A percentile compares a stretch with the other conserved stretches of the same genome.
Evolutionary conservation across 1,284 basidiomycete species (phyloP).

Genomic region (Trametes versicolor): DNA sequence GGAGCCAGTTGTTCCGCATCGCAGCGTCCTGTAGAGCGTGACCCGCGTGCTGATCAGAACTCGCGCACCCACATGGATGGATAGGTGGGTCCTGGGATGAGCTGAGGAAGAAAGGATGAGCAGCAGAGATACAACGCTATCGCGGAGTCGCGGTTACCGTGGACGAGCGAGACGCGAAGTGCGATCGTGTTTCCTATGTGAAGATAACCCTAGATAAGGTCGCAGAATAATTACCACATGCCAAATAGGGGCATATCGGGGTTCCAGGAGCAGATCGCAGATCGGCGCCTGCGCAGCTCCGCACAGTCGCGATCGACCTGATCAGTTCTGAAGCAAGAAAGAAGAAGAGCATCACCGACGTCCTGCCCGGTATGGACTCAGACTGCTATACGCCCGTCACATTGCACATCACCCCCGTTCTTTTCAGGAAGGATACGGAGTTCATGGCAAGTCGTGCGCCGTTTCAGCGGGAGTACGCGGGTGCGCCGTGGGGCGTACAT

Average conservation of each 20-base stretch:
- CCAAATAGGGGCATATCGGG: not conserved
- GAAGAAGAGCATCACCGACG: conserved; percentile 3
- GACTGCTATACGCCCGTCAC: not conserved
- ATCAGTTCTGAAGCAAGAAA: conserved; percentile 17
- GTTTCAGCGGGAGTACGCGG: not conserved
- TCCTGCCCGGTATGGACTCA: not conserved
- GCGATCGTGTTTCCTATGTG: not conserved
- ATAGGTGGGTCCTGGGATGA: not conserved
- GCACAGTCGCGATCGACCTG: not conserved
- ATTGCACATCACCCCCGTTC: not conserved
- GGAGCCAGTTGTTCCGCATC: not conserved
- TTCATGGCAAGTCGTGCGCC: not conserved
- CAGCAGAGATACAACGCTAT: not conserved
- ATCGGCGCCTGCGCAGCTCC: conserved; percentile 6
- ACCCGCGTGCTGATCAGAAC: not conserved
- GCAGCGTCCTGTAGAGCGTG: not conserved
- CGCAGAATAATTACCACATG: not conserved
- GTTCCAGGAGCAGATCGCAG: conserved; percentile 5
- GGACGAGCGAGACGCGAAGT: not conserved
- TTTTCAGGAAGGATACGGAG: not conserved
- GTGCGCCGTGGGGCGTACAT: conserved; percentile 3
- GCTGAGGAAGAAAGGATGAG: not conserved
- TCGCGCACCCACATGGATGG: not conserved
- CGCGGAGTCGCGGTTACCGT: not conserved
- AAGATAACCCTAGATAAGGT: not conserved